A percentile compares a stretch with the other conserved stretches of the same genome.
These are phyloP conservation scores for Beta macrorhiza DNA, from an alignment of 179 eudicot genomes.

Conservation along the genomic window DNA sequence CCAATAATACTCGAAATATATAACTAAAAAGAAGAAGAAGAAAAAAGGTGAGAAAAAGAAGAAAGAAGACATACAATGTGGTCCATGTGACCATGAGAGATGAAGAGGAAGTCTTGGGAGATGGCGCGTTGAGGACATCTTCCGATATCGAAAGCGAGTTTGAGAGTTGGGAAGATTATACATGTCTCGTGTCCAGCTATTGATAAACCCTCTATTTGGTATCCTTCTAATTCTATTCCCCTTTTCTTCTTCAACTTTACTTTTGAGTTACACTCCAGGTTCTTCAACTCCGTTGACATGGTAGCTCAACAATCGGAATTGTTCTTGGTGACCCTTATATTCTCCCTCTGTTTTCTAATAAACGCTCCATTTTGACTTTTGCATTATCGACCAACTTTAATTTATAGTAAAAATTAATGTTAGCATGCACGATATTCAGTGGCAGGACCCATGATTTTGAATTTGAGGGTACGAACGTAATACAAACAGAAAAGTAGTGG, in stretches of 20 bases:
- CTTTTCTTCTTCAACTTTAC: constrained; percentile 17
- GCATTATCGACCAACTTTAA: too few species aligned
- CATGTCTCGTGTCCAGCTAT: constrained; percentile 97
- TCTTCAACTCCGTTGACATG: neutral
- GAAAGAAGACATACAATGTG: constrained; percentile 57
- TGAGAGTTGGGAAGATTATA: constrained; percentile 66
- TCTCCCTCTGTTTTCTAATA: too few species aligned
- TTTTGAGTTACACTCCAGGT: neutral
- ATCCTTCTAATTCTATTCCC: constrained; percentile 54
- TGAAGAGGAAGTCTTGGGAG: constrained; percentile 74
- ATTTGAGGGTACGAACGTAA: too few species aligned
- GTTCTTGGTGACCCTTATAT: too few species aligned
- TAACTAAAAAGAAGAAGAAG: neutral
- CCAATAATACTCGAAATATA: neutral
- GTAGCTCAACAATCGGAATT: neutral
- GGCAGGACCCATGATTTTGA: too few species aligned
- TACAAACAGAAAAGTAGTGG: too few species aligned
- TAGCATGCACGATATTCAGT: too few species aligned
- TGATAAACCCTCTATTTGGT: constrained; percentile 72
- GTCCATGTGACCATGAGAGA: constrained; percentile 97
- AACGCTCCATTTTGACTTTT: too few species aligned
- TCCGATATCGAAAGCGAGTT: constrained; percentile 83
- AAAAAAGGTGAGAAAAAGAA: neutral
- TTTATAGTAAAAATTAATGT: too few species aligned
- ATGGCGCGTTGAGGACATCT: constrained; percentile 87